A percentile compares a stretch with the other conserved stretches of the same genome.
Evolutionary conservation across 2,329 filamentous ascomycete species (phyloP).

Genomic region (Chrysosporium keratinophilum): DNA sequence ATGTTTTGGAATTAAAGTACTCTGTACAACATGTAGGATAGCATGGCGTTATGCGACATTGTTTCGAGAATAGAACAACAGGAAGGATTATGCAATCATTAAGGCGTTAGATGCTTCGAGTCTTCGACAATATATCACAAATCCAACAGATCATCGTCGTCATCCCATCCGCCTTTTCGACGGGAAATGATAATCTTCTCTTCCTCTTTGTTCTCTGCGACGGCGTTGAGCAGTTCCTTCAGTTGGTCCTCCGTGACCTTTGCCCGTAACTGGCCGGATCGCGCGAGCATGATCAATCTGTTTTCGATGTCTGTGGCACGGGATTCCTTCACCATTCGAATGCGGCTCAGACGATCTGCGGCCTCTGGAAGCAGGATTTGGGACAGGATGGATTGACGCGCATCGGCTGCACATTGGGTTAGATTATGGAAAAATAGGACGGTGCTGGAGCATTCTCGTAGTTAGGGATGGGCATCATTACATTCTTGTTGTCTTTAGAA

Average conservation of each 20-base stretch:
- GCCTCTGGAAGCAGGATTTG: conserved; percentile 95
- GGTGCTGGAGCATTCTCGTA: not conserved
- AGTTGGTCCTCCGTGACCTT: conserved; percentile 90
- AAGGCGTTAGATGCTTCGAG: not conserved
- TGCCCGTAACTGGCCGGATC: conserved; percentile 70
- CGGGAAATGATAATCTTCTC: conserved; percentile 91
- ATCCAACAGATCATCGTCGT: conserved; percentile 55
- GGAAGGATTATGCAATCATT: not conserved
- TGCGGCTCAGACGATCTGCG: conserved; percentile 82
- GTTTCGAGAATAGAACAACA: not conserved
- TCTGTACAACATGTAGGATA: conserved; percentile 3
- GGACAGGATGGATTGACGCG: conserved; percentile 51
- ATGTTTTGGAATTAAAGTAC: not conserved
- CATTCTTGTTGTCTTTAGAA: conserved; percentile 39
- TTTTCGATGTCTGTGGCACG: conserved; percentile 87
- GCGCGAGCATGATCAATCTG: conserved; percentile 80
- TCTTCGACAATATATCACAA: conserved; percentile 26
- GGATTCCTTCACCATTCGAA: conserved; percentile 88
- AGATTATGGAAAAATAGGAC: not conserved
- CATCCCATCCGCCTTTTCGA: conserved; percentile 77
- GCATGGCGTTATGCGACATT: conserved; percentile 1
- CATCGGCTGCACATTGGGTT: conserved; percentile 21
- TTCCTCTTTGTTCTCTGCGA: conserved; percentile 62
- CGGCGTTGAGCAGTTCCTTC: conserved; percentile 77
- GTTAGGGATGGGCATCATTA: conserved; percentile 17